phyloP scores from a whole-genome alignment of 768 basidiomycete species.

The Coprinopsis strossmayeri region DNA sequence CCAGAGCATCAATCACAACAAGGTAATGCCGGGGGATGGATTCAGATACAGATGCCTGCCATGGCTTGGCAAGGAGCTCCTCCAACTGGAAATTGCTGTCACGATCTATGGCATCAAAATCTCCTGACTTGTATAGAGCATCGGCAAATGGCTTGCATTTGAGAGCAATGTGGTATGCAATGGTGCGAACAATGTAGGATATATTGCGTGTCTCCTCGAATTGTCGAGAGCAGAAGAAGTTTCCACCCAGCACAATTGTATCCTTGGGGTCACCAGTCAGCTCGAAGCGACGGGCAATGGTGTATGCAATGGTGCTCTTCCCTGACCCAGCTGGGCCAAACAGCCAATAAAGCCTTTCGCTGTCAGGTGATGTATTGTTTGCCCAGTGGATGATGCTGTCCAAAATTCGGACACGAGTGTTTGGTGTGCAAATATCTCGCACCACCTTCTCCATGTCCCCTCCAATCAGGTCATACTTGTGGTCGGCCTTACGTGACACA shows the following conservation, averaged over 20 bases:
- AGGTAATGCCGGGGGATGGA: constrained; percentile 10
- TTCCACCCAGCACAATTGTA: constrained; percentile 17
- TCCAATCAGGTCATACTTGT: constrained; percentile 8
- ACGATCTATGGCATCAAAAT: constrained; percentile 10
- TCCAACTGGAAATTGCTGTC: constrained; percentile 9
- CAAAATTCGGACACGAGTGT: constrained; percentile 20
- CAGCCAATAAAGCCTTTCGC: constrained; percentile 16
- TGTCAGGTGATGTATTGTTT: constrained; percentile 11
- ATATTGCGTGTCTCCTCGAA: constrained; percentile 15
- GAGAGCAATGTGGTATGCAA: constrained; percentile 19
- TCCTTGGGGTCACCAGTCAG: constrained; percentile 2
- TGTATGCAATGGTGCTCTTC: constrained; percentile 23
- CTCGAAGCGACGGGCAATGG: constrained; percentile 15
- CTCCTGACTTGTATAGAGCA: constrained; percentile 9
- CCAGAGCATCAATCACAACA: constrained; percentile 19
- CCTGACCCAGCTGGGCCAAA: constrained; percentile 16
- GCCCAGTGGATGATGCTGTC: constrained; percentile 19
- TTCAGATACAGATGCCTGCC: constrained; percentile 8
- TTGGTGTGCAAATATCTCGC: constrained; percentile 18
- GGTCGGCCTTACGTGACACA: constrained; percentile 12
- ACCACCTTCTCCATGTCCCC: constrained; percentile 8
- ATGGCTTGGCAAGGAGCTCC: constrained; percentile 13
- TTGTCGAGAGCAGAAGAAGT: constrained; percentile 23
- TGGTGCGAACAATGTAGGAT: constrained; percentile 17
- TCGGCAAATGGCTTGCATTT: constrained; percentile 17